Evolutionary conservation across 2,329 filamentous ascomycete genomes (phyloP).

Genomic region (Graphilbum fragrans): DNA sequence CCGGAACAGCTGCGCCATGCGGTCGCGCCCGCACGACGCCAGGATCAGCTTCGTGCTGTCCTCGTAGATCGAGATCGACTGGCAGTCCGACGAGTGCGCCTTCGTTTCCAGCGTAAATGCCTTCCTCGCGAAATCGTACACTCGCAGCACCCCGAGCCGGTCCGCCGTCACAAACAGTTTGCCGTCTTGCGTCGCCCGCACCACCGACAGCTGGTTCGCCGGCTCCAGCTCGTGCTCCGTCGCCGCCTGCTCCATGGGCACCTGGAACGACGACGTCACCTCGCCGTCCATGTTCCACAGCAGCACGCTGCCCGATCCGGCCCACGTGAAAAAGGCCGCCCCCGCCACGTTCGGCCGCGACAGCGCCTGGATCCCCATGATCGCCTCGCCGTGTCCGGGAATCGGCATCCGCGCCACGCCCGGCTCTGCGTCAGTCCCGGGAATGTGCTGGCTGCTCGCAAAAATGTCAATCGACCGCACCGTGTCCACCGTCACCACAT

Average conservation of each 20-base stretch:
- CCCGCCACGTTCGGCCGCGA: slow-evolving; percentile 43
- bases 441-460: slow-evolving; percentile 29
- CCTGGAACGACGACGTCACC: slow-evolving; percentile 49
- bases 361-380: slow-evolving; percentile 63
- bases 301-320: slow-evolving; percentile 63
- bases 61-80: slow-evolving; percentile 64
- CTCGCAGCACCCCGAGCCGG: slow-evolving; percentile 67
- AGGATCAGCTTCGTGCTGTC: slow-evolving; percentile 51
- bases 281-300: slow-evolving; percentile 72
- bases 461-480: slow-evolving; percentile 64
- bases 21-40: slow-evolving; percentile 76
- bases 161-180: slow-evolving; percentile 72
- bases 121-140: slow-evolving; percentile 52
- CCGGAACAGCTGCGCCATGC: slow-evolving; percentile 85
- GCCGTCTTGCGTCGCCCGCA: slow-evolving; percentile 47
- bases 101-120: slow-evolving; percentile 59
- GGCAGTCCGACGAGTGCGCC: slow-evolving; percentile 77
- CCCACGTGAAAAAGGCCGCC: slow-evolving; percentile 82
- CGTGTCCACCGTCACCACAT: slow-evolving; percentile 64
- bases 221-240: slow-evolving; percentile 37
- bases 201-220: slow-evolving; percentile 47
- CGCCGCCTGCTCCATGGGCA: slow-evolving; percentile 55
- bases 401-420: slow-evolving; percentile 36
- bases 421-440: slow-evolving; percentile 25
- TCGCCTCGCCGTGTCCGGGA: slow-evolving; percentile 49